Percentiles rank a stretch among this genome's conserved stretches.
phyloP scores from a whole-genome alignment of 805 yeast genomes.

The Saturnispora gosingensis region DNA sequence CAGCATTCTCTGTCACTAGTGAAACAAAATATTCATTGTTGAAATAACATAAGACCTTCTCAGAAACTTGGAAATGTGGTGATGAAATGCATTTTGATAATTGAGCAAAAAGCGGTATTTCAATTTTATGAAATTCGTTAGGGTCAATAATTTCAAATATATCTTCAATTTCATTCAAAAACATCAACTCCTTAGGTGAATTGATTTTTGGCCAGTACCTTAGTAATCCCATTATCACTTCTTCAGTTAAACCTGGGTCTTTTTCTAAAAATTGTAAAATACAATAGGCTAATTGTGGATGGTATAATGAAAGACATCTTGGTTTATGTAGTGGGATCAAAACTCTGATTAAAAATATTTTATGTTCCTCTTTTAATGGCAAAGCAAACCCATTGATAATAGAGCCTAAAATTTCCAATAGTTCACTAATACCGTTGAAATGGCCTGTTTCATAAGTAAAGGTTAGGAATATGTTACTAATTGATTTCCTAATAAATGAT shows the following conservation, averaged over 20 bases:
- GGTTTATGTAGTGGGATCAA: constrained; percentile 90
- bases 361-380: constrained; percentile 95
- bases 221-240: constrained; percentile 87
- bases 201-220: constrained; percentile 96
- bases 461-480: constrained; percentile 85
- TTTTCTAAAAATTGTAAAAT: constrained; percentile 94
- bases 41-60: constrained; percentile 90
- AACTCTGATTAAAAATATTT: constrained; percentile 76
- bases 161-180: constrained; percentile 91
- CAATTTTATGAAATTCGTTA: constrained; percentile 79
- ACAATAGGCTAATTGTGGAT: constrained; percentile 95
- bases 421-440: constrained; percentile 92
- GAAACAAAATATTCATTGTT: constrained; percentile 89
- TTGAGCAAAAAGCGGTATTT: constrained; percentile 89
- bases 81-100: constrained; percentile 88
- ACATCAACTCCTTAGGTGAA: constrained; percentile 93
- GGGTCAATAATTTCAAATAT: constrained; percentile 96
- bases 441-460: constrained; percentile 92
- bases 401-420: constrained; percentile 89
- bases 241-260: constrained; percentile 87
- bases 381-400: constrained; percentile 97
- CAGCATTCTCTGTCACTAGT: constrained; percentile 85
- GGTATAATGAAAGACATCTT: constrained; percentile 79
- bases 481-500: constrained; percentile 83
- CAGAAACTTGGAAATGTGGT: constrained; percentile 95